Conservation (phyloP, 768 basidiomycete genomes). For the Suillus sp. region DNA sequence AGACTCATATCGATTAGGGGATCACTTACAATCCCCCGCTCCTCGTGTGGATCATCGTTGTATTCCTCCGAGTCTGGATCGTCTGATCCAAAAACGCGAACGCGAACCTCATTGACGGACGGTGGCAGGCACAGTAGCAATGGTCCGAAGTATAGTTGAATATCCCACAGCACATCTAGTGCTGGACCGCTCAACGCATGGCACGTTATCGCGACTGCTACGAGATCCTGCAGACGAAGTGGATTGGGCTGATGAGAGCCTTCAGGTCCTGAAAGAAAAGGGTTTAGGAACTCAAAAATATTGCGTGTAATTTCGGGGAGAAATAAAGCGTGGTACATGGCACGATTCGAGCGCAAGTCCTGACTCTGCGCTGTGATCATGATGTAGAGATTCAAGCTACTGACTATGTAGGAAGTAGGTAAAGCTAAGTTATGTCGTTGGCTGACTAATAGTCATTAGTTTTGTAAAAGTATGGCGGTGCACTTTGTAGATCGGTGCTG, state of each 20-base stretch:
- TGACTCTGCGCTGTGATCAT: not conserved
- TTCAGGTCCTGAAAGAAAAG: not conserved
- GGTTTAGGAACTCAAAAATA: conserved; percentile 3
- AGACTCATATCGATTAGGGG: not conserved
- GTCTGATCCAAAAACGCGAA: not conserved
- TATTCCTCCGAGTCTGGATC: not conserved
- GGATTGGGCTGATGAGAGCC: not conserved
- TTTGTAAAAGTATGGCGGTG: no score
- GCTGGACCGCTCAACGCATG: conserved; percentile 13
- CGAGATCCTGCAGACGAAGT: conserved; percentile 10
- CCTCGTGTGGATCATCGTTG: not conserved
- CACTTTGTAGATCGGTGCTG: no score
- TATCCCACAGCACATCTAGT: conserved; percentile 13
- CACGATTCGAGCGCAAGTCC: not conserved
- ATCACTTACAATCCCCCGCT: not conserved
- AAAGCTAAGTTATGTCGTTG: no score
- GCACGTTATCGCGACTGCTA: conserved; percentile 12
- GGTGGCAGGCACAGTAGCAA: conserved; percentile 9
- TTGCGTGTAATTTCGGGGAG: not conserved
- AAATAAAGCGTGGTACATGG: conserved; percentile 6
- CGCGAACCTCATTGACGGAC: not conserved
- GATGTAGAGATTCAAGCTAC: not conserved
- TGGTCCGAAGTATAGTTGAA: conserved; percentile 8
- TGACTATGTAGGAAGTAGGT: no score
- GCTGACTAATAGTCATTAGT: no score